Base-by-base conservation (phyloP, 1,284 basidiomycete species). In the Sanghuangporus baumii region DNA sequence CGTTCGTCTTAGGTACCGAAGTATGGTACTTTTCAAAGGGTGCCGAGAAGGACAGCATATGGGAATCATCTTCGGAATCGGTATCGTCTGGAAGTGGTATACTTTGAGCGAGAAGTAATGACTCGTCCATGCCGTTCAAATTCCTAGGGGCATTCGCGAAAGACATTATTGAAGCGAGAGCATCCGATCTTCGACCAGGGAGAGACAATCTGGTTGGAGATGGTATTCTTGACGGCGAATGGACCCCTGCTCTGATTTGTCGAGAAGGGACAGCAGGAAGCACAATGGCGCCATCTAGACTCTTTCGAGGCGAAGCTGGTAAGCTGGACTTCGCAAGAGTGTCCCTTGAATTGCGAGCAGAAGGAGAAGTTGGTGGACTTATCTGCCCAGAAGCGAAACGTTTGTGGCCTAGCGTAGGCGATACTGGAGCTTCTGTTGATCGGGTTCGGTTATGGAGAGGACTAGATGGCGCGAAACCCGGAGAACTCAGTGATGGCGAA, bases 81-180 rank as follows among this genome's bases (percentile, higher is more conserved):
- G 81, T 85, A 67, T 88, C 87, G 64, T 85, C 84, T 7, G 90
- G 89, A 37, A 90, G 79, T 12, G 89, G 89, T 51, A 90, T 85
- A 40, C 78, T 78, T 64, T 85, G 83, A 2, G 89, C 88, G 50
- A 88, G 75, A 55, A 91, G 78, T 3, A 91, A 74, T n/a, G 87
- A 86, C 56, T 89, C 83, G 48, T 89, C 81, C 34, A 77, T 73
- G 64, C 71, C 72, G 40, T 75, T 72, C 18, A 76, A 67, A 55
- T 70, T 57, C 68, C 68, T 62, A 67, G 66, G 57, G 68, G 75
- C 55, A 48, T 76, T 78, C 48, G 75, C 77, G 11, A 59, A 52
- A 2, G 63, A 55, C 9, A 60, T 47, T 6, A 65, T 38, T 9
- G 63, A 61, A 36, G 50, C 16, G 38, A 55, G 47, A 20, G 54